Evolutionary conservation across 1,284 basidiomycete genomes (phyloP).

Genomic region (Boletus sp.): DNA sequence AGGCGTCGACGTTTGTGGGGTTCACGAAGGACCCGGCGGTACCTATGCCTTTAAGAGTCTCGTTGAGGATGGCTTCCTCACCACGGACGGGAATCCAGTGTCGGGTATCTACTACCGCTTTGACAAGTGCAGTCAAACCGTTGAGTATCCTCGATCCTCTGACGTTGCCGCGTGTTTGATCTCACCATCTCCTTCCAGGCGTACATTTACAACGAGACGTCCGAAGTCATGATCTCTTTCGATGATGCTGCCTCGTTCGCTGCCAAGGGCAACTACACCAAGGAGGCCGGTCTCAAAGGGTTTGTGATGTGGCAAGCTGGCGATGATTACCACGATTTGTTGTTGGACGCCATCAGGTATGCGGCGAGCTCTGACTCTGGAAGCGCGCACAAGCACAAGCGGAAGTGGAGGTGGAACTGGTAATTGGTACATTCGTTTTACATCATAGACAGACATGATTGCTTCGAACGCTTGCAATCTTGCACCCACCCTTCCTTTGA

Average conservation of each 20-base stretch:
- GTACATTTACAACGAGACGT: constrained; percentile 42
- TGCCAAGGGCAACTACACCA: constrained; percentile 55
- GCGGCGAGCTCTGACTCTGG: background rate
- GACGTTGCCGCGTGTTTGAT: background rate
- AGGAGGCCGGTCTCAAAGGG: constrained; percentile 42
- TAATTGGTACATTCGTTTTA: background rate
- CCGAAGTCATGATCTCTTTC: constrained; percentile 38
- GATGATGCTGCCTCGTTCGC: constrained; percentile 44
- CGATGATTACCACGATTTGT: constrained; percentile 48
- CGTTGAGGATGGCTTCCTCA: constrained; percentile 39
- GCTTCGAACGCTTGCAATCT: background rate
- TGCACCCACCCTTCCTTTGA: background rate
- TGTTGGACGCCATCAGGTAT: constrained; percentile 47
- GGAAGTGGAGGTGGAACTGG: background rate
- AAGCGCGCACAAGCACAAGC: background rate
- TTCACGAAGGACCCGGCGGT: constrained; percentile 33
- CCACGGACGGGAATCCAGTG: constrained; percentile 33
- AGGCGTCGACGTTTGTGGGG: constrained; percentile 39
- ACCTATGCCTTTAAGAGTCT: constrained; percentile 43
- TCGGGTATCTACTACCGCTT: constrained; percentile 40
- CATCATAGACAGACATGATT: background rate
- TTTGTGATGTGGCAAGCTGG: constrained; percentile 59
- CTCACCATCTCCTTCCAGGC: constrained; percentile 31
- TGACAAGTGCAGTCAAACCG: constrained; percentile 48
- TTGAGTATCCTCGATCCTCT: constrained; percentile 26